Evolutionary conservation across 768 basidiomycete species (phyloP).

Genomic region (Tricholoma saponaceum): DNA sequence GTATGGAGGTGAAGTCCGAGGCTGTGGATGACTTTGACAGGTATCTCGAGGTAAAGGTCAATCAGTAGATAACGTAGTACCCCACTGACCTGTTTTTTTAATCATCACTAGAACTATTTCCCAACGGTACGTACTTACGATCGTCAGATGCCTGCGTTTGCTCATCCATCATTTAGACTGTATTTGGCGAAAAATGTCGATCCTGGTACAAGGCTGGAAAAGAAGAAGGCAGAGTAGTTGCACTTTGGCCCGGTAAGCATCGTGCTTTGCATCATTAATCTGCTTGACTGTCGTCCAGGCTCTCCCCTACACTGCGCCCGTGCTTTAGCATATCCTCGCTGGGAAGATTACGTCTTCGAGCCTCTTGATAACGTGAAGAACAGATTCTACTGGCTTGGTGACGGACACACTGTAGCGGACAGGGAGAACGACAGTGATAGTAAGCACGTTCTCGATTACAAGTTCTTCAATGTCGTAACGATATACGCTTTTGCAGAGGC

Average conservation of each 20-base stretch:
- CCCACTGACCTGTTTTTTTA: conserved; percentile 2
- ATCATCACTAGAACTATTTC: conserved; percentile 38
- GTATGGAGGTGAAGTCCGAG: conserved; percentile 53
- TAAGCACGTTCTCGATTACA: conserved; percentile 12
- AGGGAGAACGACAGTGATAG: conserved; percentile 27
- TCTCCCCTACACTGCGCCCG: conserved; percentile 48
- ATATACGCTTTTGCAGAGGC: conserved; percentile 27
- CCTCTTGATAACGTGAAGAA: conserved; percentile 38
- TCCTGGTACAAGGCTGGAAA: conserved; percentile 66
- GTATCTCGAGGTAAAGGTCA: conserved; percentile 47
- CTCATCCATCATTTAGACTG: conserved; percentile 36
- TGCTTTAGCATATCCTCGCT: conserved; percentile 50
- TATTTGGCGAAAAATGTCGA: conserved; percentile 52
- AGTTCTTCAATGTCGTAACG: neutral
- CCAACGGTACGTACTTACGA: conserved; percentile 29
- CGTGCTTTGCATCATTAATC: neutral
- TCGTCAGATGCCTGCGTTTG: neutral
- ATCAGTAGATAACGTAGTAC: neutral
- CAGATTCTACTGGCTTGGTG: conserved; percentile 56
- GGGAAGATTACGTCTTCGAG: conserved; percentile 63
- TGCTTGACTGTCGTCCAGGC: conserved; percentile 21
- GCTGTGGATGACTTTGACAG: conserved; percentile 62
- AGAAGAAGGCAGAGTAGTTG: conserved; percentile 53
- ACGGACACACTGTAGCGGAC: conserved; percentile 55
- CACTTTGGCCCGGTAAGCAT: conserved; percentile 53